A percentile compares a stretch with the other conserved stretches of the same genome.
Evolutionary conservation across 495 filamentous ascomycete genomes (phyloP).

Genomic region (Talaromyces trachyspermus): DNA sequence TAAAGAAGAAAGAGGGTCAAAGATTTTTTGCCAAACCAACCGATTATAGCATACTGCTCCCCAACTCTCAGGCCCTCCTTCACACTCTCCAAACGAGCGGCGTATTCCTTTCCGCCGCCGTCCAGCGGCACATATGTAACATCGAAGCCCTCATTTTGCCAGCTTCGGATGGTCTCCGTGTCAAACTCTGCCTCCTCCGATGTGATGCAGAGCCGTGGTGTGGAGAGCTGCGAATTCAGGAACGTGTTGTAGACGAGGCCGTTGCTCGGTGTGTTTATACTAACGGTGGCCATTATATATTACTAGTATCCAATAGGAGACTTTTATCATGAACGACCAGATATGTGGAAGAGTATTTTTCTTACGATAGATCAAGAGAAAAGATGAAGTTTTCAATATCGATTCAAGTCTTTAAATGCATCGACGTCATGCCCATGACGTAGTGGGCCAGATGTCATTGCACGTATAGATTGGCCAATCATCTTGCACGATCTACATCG

Average conservation of each 20-base stretch:
- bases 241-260: constrained; percentile 37
- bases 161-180: constrained; percentile 43
- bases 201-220: constrained; percentile 56
- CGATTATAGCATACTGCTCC: constrained; percentile 43
- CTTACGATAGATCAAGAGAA: too few species aligned
- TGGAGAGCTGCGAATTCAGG: constrained; percentile 16
- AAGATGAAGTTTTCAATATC: too few species aligned
- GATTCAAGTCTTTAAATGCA: too few species aligned
- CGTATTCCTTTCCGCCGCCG: constrained; percentile 46
- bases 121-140: constrained; percentile 54
- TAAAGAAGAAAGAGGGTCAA: not conserved
- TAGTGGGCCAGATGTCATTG: too few species aligned
- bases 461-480: too few species aligned
- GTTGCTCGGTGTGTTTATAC: constrained; percentile 30
- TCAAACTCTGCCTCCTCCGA: constrained; percentile 59
- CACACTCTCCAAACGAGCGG: constrained; percentile 33
- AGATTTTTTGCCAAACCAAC: too few species aligned
- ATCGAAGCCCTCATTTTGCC: constrained; percentile 61
- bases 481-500: too few species aligned
- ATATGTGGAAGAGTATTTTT: too few species aligned
- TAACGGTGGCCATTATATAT: constrained; percentile 28
- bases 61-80: constrained; percentile 40
- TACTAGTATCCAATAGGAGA: too few species aligned
- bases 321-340: too few species aligned
- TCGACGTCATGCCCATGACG: too few species aligned